Percentiles rank a stretch among this genome's conserved stretches.
Conservation (phyloP, 2,329 filamentous ascomycete genomes). For the Paramyrothecium sp. region DNA sequence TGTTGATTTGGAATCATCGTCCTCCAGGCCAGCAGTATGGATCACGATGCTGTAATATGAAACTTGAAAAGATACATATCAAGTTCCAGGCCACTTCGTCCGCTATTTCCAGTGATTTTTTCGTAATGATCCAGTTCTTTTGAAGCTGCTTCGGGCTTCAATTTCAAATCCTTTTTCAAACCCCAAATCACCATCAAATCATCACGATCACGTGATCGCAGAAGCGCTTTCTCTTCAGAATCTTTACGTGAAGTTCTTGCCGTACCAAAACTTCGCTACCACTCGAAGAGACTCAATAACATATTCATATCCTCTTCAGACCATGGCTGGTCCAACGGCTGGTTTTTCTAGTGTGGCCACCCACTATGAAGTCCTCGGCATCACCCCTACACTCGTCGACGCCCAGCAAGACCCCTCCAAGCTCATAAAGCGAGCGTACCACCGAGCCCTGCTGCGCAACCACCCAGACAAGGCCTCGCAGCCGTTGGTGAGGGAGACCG, state of each 20-base stretch:
- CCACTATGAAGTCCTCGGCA: constrained; percentile 60
- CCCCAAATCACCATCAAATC: background rate
- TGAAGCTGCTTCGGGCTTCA: too few relatives aligned
- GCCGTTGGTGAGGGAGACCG: constrained; percentile 1
- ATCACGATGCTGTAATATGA: too few relatives aligned
- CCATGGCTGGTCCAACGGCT: background rate
- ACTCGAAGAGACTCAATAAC: background rate
- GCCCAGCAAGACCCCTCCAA: constrained; percentile 39
- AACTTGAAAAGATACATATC: too few relatives aligned
- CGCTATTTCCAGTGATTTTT: too few relatives aligned
- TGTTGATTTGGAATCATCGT: too few relatives aligned
- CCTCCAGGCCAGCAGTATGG: too few relatives aligned
- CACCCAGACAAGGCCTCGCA: constrained; percentile 58
- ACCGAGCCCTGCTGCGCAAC: constrained; percentile 61
- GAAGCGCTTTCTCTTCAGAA: constrained; percentile 4
- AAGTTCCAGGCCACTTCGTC: too few relatives aligned
- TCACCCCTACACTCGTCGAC: constrained; percentile 48
- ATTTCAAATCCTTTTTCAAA: too few relatives aligned
- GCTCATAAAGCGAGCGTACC: constrained; percentile 62
- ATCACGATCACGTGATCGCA: constrained; percentile 19
- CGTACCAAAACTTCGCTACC: constrained; percentile 1
- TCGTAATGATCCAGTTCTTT: too few relatives aligned
- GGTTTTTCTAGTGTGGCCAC: constrained; percentile 29
- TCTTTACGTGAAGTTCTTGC: background rate
- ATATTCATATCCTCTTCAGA: constrained; percentile 10